A percentile compares a stretch with the other conserved stretches of the same genome.
phyloP scores from a whole-genome alignment of 78 protist genomes.

The Dictyostelium citrinum region DNA sequence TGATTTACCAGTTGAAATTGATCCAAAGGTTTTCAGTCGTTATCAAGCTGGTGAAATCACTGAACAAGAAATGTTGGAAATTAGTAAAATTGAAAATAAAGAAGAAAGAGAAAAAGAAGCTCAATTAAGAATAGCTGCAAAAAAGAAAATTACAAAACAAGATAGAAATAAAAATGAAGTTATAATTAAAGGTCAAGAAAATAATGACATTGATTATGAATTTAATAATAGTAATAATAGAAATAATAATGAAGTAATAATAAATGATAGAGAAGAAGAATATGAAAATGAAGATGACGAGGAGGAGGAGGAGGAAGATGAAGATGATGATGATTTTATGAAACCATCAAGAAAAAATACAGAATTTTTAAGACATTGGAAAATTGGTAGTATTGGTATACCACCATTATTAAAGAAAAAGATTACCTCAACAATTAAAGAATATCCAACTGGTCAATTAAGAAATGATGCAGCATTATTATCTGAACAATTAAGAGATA shows the following conservation, averaged over 20 bases:
- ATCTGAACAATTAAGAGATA: conserved; percentile 19
- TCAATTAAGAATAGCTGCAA: background rate
- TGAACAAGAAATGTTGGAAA: conserved; percentile 50
- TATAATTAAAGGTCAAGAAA: background rate
- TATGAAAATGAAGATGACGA: background rate
- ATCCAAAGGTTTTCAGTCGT: conserved; percentile 1
- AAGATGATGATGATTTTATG: background rate
- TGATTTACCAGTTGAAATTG: conserved; percentile 27
- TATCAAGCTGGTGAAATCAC: conserved; percentile 62
- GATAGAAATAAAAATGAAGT: background rate
- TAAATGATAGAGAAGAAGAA: background rate
- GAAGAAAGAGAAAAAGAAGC: background rate
- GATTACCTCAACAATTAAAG: conserved; percentile 30
- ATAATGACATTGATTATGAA: background rate
- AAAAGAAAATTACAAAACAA: background rate
- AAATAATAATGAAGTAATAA: background rate
- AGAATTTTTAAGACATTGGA: conserved; percentile 50
- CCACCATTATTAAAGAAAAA: conserved; percentile 37
- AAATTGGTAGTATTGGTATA: conserved; percentile 53
- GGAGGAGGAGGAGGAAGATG: background rate
- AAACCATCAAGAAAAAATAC: background rate
- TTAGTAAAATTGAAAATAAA: background rate
- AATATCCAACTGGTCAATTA: conserved; percentile 9
- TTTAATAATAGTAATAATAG: background rate
- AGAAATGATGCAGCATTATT: conserved; percentile 18